Base-by-base conservation (phyloP, 1,139 yeast genomes). In the Sugiyamaella novakii region DNA sequence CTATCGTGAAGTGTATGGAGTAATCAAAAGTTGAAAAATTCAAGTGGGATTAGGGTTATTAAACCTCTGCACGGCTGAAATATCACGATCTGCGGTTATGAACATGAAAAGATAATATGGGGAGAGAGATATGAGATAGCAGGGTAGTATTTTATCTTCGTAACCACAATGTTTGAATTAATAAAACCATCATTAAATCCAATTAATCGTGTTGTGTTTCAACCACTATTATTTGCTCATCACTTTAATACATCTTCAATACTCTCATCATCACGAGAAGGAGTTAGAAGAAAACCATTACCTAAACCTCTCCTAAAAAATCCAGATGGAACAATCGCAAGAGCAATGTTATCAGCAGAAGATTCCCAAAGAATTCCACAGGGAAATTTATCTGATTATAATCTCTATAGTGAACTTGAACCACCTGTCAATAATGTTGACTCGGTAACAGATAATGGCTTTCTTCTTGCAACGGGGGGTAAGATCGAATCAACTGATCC, bases 401-500 rank as follows among this genome's bases (percentile, higher is more conserved):
- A 65, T 49, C 58, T 68, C 4, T 68, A 65, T 56, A 68, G 67
- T 41, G 65, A 61, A 31, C 58, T 65, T 6, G 63, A 59, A 6
- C 52, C 62, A 3, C 69, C 72, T 6, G 59, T 64, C 21, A 68
- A 68, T 53, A 63, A 63, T 46, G 71, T 79, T 30, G 80, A 76
- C 53, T 70, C 75, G 52, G 72, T 78, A 5, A 65, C 75, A 1
- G 57, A 61, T 12, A 72, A 77, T 52, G 75, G 81, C 1, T 73
- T 79, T 42, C 60, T 72, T 5, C 73, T 79, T 49, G 67, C 77
- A 3, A 71, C 72, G 37, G 78, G 80, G 14, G 68, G 69, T 37
- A 66, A 70, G 19, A 61, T 71, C 1, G 69, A 71, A 22, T 84
- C 84, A 5, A 74, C 73, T 54, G 66, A 70, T 17, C 58, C 68